Evolutionary conservation across 2,329 filamentous ascomycete species (phyloP).

Genomic region (Fusarium mexicanum): DNA sequence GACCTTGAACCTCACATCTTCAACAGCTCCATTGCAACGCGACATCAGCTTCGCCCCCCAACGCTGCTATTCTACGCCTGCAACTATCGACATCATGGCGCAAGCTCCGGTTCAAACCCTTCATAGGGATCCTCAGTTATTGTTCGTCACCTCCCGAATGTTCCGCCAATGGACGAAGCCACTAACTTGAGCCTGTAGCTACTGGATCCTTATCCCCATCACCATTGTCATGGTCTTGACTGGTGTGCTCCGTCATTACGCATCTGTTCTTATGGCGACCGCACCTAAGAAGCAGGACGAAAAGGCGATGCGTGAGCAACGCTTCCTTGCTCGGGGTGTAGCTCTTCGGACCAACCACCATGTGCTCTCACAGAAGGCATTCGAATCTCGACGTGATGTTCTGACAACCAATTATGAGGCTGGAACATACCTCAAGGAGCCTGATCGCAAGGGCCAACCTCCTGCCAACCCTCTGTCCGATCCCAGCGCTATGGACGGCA

Average conservation of each 20-base stretch:
- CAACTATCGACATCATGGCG: constrained; percentile 68
- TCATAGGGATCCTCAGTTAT: constrained; percentile 96
- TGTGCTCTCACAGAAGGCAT: constrained; percentile 79
- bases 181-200: constrained; percentile 65
- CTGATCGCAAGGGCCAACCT: constrained; percentile 84
- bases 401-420: constrained; percentile 84
- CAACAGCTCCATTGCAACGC: constrained; percentile 25
- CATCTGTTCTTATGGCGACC: constrained; percentile 86
- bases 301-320: constrained; percentile 83
- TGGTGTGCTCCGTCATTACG: constrained; percentile 95
- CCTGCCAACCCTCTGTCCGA: constrained; percentile 95
- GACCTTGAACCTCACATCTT: constrained; percentile 28
- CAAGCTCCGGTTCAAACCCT: constrained; percentile 92
- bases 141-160: constrained; percentile 68
- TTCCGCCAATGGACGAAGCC: background rate
- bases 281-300: constrained; percentile 84
- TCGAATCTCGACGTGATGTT: constrained; percentile 81
- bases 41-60: constrained; percentile 14
- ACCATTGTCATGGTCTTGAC: constrained; percentile 98
- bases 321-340: constrained; percentile 83
- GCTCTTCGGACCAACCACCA: constrained; percentile 85
- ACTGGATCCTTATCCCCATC: constrained; percentile 98
- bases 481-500: constrained; percentile 96
- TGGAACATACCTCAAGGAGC: constrained; percentile 89
- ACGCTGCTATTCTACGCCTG: constrained; percentile 13